phyloP scores from a whole-genome alignment of 352 stramenopile species.

The Globisporangium radiosum region DNA sequence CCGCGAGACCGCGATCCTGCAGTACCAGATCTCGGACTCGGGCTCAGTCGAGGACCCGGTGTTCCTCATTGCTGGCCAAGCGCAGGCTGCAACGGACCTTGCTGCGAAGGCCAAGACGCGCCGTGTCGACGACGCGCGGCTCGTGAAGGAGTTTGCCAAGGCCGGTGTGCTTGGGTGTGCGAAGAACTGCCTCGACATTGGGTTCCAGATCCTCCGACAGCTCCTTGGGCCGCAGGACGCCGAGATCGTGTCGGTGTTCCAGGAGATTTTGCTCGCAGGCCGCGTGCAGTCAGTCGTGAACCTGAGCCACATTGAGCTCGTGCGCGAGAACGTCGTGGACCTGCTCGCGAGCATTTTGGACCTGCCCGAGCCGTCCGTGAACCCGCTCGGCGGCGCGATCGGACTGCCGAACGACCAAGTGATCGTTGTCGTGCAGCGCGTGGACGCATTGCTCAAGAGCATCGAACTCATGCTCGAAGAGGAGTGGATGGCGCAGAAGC shows the following conservation, averaged over 20 bases:
- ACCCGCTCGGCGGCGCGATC: conserved; percentile 38
- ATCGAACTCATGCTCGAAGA: conserved; percentile 83
- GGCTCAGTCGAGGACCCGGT: conserved; percentile 79
- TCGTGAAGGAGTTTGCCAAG: conserved; percentile 74
- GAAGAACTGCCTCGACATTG: conserved; percentile 75
- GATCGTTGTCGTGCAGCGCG: conserved; percentile 63
- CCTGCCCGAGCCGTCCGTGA: conserved; percentile 66
- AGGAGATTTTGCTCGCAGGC: conserved; percentile 53
- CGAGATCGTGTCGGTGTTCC: conserved; percentile 56
- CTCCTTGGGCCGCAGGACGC: conserved; percentile 65
- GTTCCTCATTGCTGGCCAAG: conserved; percentile 81
- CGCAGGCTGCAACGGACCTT: conserved; percentile 65
- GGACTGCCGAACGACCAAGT: conserved; percentile 73
- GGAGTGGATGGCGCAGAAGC: conserved; percentile 81
- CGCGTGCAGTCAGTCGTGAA: conserved; percentile 54
- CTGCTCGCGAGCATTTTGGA: conserved; percentile 81
- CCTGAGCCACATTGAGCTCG: conserved; percentile 61
- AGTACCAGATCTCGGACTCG: conserved; percentile 85
- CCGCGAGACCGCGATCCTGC: conserved; percentile 79
- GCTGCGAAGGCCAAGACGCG: conserved; percentile 48
- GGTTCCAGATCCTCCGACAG: conserved; percentile 75
- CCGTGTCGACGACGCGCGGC: conserved; percentile 43
- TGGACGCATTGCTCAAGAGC: conserved; percentile 75
- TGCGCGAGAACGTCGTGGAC: conserved; percentile 81
- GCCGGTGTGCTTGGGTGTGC: conserved; percentile 63